phyloP scores from a whole-genome alignment of 2,329 filamentous ascomycete genomes.

The Lomentospora prolificans region DNA sequence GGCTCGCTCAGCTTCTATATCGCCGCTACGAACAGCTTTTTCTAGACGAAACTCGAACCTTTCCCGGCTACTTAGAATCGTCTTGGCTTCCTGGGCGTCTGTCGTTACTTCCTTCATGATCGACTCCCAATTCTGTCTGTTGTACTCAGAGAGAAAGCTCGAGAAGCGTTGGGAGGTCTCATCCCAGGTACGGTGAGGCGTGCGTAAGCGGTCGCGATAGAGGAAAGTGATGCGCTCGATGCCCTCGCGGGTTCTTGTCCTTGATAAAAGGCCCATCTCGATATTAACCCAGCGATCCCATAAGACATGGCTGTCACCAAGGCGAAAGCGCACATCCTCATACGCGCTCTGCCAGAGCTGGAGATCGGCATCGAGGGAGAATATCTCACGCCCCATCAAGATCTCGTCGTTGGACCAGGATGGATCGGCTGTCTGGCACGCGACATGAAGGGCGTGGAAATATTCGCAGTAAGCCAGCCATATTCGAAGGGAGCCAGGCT shows the following conservation, averaged over 20 bases:
- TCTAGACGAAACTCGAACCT: slow-evolving; percentile 57
- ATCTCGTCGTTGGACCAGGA: slow-evolving; percentile 58
- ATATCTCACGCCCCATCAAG: slow-evolving; percentile 58
- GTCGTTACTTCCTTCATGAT: slow-evolving; percentile 61
- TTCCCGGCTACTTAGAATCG: slow-evolving; percentile 51
- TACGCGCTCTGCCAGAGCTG: slow-evolving; percentile 64
- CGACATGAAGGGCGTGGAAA: slow-evolving; percentile 57
- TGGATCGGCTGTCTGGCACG: slow-evolving; percentile 7
- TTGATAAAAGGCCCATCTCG: slow-evolving; percentile 56
- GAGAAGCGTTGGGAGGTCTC: slow-evolving; percentile 68
- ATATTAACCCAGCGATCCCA: slow-evolving; percentile 73
- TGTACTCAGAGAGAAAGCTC: slow-evolving; percentile 62
- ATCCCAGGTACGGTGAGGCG: slow-evolving; percentile 67
- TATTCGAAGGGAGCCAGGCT: slow-evolving; percentile 62
- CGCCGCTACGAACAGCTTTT: slow-evolving; percentile 44
- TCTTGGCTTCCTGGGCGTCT: slow-evolving; percentile 53
- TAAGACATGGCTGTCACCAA: slow-evolving; percentile 66
- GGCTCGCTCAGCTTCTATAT: slow-evolving; percentile 43
- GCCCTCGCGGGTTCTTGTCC: slow-evolving; percentile 42
- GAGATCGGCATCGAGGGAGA: slow-evolving; percentile 56
- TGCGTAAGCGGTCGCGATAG: slow-evolving; percentile 59
- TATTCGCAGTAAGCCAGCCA: slow-evolving; percentile 75
- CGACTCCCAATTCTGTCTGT: slow-evolving; percentile 59
- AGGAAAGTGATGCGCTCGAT: slow-evolving; percentile 57
- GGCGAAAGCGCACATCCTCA: slow-evolving; percentile 60